Conservation (phyloP, 192 early-diverging fungal genomes). For the Chytriomyces sp. region DNA sequence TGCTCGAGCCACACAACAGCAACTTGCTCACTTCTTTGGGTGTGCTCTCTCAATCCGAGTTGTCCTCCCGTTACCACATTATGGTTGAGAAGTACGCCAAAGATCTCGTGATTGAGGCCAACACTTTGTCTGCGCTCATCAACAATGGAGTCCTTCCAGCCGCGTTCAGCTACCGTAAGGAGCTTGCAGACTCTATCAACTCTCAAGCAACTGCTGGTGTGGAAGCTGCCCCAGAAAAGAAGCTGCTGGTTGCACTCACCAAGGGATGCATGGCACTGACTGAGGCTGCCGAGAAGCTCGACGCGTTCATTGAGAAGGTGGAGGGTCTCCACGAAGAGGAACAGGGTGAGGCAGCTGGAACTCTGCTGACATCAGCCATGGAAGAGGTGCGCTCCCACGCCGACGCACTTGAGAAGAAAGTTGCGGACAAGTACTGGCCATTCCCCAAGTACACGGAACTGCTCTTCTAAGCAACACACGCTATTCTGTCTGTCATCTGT, state of each 20-base stretch:
- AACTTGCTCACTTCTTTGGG: constrained; percentile 80
- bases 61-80: constrained; percentile 93
- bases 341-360: constrained; percentile 69
- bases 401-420: constrained; percentile 78
- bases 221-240: constrained; percentile 71
- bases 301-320: constrained; percentile 61
- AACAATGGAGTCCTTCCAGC: constrained; percentile 87
- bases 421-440: constrained; percentile 94
- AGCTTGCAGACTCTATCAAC: constrained; percentile 77
- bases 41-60: constrained; percentile 85
- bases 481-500: too few species aligned
- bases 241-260: constrained; percentile 70
- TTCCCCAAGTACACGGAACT: constrained; percentile 97
- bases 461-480: too few species aligned
- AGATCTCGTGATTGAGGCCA: constrained; percentile 92
- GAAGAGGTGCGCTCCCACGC: constrained; percentile 69
- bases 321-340: constrained; percentile 60
- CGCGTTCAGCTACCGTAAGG: constrained; percentile 85
- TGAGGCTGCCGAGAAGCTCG: constrained; percentile 60
- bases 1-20: constrained; percentile 71
- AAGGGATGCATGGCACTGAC: constrained; percentile 66
- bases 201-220: constrained; percentile 63
- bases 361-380: constrained; percentile 72
- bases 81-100: constrained; percentile 97
- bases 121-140: constrained; percentile 82